Evolutionary conservation across 805 yeast species (phyloP).

Genomic region (Ogataea chonburiensis): DNA sequence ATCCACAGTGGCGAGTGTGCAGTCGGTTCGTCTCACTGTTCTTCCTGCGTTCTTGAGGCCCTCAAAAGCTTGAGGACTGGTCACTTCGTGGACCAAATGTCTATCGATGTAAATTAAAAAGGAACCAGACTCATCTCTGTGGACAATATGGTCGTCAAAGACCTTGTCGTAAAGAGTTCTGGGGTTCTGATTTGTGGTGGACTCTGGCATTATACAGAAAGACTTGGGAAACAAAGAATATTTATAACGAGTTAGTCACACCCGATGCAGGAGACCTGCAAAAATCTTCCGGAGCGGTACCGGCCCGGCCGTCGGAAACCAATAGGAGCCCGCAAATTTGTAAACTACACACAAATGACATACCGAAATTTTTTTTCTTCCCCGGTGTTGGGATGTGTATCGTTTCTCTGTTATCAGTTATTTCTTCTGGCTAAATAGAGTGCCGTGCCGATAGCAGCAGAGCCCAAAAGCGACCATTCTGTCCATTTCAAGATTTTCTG

Average conservation of each 20-base stretch:
- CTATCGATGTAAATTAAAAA: constrained; percentile 89
- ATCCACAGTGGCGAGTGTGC: constrained; percentile 93
- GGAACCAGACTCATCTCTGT: constrained; percentile 84
- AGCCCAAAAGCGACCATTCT: constrained; percentile 22
- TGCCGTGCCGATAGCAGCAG: constrained; percentile 13
- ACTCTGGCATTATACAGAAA: constrained; percentile 31
- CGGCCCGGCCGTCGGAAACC: constrained; percentile 9
- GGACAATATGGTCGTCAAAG: constrained; percentile 91
- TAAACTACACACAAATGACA: constrained; percentile 1
- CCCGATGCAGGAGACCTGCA: constrained; percentile 5
- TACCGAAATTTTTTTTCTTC: no score
- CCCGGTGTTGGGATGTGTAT: constrained; percentile 1
- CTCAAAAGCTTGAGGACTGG: constrained; percentile 99
- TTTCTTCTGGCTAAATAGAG: constrained; percentile 7
- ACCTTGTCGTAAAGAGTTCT: constrained; percentile 94
- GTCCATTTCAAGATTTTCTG: constrained; percentile 42
- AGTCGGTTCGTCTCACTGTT: constrained; percentile 84
- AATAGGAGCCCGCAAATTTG: constrained; percentile 2
- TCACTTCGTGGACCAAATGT: constrained; percentile 96
- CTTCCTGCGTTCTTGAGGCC: constrained; percentile 88
- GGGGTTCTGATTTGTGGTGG: constrained; percentile 40
- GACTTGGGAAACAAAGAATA: not conserved
- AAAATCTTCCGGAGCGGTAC: constrained; percentile 16
- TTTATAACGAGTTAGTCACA: constrained; percentile 12
- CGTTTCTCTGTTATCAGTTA: constrained; percentile 2